Conservation (phyloP, 208 protist species). For the Endotrypanum monterogeii region DNA sequence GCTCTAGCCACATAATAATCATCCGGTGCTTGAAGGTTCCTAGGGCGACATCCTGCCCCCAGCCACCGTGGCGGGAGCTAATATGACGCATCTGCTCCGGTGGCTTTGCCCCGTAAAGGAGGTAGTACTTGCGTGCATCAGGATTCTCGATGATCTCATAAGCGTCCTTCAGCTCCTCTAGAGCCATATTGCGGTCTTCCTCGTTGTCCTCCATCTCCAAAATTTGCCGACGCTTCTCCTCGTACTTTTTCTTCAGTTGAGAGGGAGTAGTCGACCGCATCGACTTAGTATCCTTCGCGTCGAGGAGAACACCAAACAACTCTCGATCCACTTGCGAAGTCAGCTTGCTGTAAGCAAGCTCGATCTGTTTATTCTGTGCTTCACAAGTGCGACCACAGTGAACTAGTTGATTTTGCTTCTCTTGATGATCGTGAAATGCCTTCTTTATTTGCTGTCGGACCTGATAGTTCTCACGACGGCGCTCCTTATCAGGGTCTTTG, state of each 20-base stretch:
- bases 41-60: conserved; percentile 82
- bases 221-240: conserved; percentile 69
- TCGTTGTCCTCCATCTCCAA: conserved; percentile 64
- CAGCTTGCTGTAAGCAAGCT: conserved; percentile 81
- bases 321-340: conserved; percentile 85
- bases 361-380: conserved; percentile 74
- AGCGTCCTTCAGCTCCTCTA: conserved; percentile 85
- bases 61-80: conserved; percentile 77
- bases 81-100: conserved; percentile 85
- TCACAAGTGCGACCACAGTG: conserved; percentile 77
- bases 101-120: conserved; percentile 86
- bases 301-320: conserved; percentile 81
- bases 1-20: conserved; percentile 85
- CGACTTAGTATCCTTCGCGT: conserved; percentile 75
- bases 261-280: conserved; percentile 43
- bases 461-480: conserved; percentile 76
- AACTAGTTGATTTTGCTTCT: conserved; percentile 76
- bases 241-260: conserved; percentile 75
- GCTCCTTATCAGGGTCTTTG: conserved; percentile 58
- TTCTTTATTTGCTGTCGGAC: conserved; percentile 73
- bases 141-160: conserved; percentile 86
- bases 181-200: conserved; percentile 77
- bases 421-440: conserved; percentile 64
- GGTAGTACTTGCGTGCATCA: conserved; percentile 88
- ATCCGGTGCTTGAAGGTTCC: conserved; percentile 84